These are phyloP conservation scores for Corymbia citriodora DNA, from an alignment of 441 rosid genomes.

Conservation along the genomic window DNA sequence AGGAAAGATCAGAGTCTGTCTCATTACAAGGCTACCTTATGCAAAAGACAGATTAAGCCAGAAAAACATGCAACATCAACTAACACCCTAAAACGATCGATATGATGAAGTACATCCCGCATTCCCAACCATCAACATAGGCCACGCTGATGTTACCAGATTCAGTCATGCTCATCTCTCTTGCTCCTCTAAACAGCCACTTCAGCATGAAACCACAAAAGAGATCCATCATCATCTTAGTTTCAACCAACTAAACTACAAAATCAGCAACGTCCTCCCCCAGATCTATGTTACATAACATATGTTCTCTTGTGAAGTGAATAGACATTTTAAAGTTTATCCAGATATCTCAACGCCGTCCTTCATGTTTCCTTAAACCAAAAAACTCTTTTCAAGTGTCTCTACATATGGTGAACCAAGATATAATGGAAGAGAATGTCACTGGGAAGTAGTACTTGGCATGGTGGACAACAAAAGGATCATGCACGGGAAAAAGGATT, in stretches of 20 bases:
- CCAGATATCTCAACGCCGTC: neutral
- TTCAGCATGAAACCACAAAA: neutral
- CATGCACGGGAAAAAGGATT: neutral
- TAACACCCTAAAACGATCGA: neutral
- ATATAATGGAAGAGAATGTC: neutral
- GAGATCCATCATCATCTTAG: neutral
- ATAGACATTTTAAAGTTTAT: neutral
- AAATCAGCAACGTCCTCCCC: neutral
- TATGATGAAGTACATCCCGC: neutral
- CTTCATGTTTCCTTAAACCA: neutral
- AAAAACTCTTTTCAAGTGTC: neutral
- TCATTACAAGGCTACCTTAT: neutral
- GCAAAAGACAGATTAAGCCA: neutral
- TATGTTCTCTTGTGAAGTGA: neutral
- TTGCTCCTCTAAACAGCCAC: neutral
- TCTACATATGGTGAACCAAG: neutral
- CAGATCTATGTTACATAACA: neutral
- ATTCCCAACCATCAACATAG: neutral
- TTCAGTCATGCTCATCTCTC: neutral
- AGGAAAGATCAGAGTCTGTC: neutral
- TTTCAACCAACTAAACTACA: neutral
- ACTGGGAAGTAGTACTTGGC: neutral
- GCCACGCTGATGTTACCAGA: neutral
- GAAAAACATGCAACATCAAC: neutral
- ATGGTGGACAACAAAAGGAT: neutral